These are phyloP conservation scores for Coniochaeta hoffmannii DNA, from an alignment of 2,329 filamentous ascomycete species.

Conservation along the genomic window DNA sequence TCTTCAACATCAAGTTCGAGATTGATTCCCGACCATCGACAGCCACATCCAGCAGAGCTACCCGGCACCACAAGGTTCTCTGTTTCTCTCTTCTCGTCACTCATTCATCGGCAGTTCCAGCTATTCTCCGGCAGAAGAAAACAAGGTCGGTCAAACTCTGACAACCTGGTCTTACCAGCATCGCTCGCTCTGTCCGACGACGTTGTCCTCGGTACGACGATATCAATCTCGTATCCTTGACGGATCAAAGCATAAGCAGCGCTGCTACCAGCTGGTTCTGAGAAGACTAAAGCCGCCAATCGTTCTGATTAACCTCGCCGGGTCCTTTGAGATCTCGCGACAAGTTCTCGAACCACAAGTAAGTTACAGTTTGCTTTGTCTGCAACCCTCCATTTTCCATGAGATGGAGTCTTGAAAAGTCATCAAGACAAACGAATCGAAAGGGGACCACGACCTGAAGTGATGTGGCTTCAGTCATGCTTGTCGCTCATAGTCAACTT, in stretches of 20 bases:
- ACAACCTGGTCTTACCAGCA: background rate
- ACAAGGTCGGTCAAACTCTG: background rate
- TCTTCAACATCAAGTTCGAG: background rate
- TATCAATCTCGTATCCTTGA: slow-evolving; percentile 18
- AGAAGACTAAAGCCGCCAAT: slow-evolving; percentile 10
- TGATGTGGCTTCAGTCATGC: background rate
- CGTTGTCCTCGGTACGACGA: slow-evolving; percentile 9
- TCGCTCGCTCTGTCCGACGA: background rate
- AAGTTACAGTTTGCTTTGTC: background rate
- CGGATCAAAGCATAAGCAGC: slow-evolving; percentile 20
- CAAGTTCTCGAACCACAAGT: background rate
- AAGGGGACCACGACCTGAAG: too few species aligned
- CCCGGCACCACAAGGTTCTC: slow-evolving; percentile 6
- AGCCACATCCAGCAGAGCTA: background rate
- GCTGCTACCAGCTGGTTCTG: slow-evolving; percentile 20
- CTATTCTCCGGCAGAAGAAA: slow-evolving; percentile 1
- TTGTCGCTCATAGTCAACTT: background rate
- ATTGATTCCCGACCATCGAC: background rate
- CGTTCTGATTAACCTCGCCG: background rate
- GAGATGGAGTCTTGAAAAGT: too few species aligned
- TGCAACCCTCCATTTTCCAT: background rate
- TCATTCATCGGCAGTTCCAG: slow-evolving; percentile 8
- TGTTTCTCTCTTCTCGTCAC: slow-evolving; percentile 10
- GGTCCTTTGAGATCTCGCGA: slow-evolving; percentile 1
- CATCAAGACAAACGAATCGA: too few species aligned